Evolutionary conservation across 1,284 basidiomycete species (phyloP).

Genomic region (Pterulicium gracile): DNA sequence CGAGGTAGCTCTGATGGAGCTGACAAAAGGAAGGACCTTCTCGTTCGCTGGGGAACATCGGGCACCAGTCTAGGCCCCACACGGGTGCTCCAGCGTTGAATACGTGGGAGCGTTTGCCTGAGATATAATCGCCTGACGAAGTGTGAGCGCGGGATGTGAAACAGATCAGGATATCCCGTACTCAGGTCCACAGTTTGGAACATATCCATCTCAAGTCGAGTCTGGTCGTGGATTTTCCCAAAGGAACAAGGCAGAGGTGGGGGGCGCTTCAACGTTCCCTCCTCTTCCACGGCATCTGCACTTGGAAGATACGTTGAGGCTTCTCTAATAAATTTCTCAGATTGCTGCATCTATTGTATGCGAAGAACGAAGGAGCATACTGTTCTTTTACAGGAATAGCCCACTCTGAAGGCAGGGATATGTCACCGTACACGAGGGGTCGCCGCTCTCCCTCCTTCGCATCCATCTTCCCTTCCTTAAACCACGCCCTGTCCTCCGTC

Average conservation of each 20-base stretch:
- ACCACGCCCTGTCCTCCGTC: conserved; percentile 66
- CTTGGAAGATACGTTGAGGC: conserved; percentile 48
- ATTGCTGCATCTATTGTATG: conserved; percentile 8
- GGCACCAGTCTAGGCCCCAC: conserved; percentile 88
- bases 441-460: conserved; percentile 28
- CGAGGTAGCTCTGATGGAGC: conserved; percentile 3
- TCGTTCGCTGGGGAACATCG: conserved; percentile 54
- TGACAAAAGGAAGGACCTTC: conserved; percentile 27
- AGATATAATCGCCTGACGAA: conserved; percentile 32
- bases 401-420: conserved; percentile 33
- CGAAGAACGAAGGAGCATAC: conserved; percentile 27
- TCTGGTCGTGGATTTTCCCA: conserved; percentile 47
- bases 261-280: conserved; percentile 35
- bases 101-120: conserved; percentile 45
- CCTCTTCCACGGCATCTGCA: conserved; percentile 31
- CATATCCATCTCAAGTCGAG: conserved; percentile 34
- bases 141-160: conserved; percentile 3
- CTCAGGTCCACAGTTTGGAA: conserved; percentile 48
- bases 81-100: conserved; percentile 81
- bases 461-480: conserved; percentile 42
- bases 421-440: conserved; percentile 42
- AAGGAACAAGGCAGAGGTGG: conserved; percentile 49
- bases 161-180: conserved; percentile 21
- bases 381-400: conserved; percentile 27
- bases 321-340: conserved; percentile 27